Conservation (phyloP, 2,329 filamentous ascomycete species). For the Colletotrichum orchidophilum region DNA sequence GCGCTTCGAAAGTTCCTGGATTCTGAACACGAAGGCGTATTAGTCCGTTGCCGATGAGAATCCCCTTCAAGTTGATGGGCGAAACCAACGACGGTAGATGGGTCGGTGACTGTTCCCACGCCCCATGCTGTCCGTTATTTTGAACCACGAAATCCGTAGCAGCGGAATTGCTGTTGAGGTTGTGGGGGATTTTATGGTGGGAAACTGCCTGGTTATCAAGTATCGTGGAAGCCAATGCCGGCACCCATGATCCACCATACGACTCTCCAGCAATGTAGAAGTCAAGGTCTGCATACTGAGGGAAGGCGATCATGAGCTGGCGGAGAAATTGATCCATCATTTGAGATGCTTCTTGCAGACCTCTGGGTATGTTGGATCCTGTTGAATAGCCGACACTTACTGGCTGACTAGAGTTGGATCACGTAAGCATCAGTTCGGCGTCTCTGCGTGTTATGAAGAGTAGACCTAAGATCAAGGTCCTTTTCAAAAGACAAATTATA, state of each 20-base stretch:
- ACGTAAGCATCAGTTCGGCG: not conserved
- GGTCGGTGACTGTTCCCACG: not conserved
- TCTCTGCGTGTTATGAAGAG: not conserved
- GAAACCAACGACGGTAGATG: not conserved
- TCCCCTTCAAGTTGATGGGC: not conserved
- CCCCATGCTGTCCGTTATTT: not conserved
- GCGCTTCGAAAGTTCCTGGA: not conserved
- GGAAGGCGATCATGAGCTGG: not conserved
- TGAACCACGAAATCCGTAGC: not conserved
- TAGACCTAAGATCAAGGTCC: not conserved
- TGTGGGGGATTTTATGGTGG: not conserved
- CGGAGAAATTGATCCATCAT: not conserved
- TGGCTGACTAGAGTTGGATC: not conserved
- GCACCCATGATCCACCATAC: slow-evolving; percentile 5
- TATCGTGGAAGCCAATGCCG: not conserved
- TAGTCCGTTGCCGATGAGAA: slow-evolving; percentile 13
- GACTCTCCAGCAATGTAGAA: slow-evolving; percentile 7
- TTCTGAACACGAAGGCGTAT: slow-evolving; percentile 10
- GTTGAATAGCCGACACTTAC: not conserved
- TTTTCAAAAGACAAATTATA: not conserved
- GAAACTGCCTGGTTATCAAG: not conserved
- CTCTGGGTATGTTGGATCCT: not conserved
- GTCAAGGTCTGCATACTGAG: not conserved
- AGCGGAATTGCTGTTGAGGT: not conserved
- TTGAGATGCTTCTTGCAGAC: not conserved